A percentile compares a stretch with the other conserved stretches of the same genome.
Evolutionary conservation across 2,329 filamentous ascomycete species (phyloP).

Genomic region (Diplodia scrobiculata): DNA sequence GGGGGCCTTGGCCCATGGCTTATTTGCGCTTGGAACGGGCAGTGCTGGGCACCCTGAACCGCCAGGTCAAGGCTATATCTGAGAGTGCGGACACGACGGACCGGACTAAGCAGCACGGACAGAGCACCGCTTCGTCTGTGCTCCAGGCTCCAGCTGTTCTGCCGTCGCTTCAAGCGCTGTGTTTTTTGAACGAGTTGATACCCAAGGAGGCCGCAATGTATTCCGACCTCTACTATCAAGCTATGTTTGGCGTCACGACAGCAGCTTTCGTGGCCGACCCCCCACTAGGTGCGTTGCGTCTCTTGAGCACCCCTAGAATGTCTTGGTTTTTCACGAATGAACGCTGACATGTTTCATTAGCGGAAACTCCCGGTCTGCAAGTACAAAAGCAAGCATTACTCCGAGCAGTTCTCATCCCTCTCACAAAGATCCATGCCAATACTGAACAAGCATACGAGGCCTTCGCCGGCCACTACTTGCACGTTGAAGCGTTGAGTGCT

Average conservation of each 20-base stretch:
- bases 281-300: not conserved
- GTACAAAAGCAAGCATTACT: conserved; percentile 8
- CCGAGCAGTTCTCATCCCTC: conserved; percentile 34
- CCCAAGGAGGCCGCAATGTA: conserved; percentile 42
- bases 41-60: conserved; percentile 42
- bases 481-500: conserved; percentile 36
- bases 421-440: conserved; percentile 40
- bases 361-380: not conserved
- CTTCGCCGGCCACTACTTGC: conserved; percentile 19
- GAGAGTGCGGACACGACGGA: conserved; percentile 30
- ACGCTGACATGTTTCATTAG: not conserved
- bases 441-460: conserved; percentile 20
- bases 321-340: not conserved
- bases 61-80: conserved; percentile 31
- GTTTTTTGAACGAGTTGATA: conserved; percentile 40
- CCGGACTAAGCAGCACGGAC: not conserved
- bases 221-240: conserved; percentile 39
- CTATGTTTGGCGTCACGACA: conserved; percentile 12
- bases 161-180: conserved; percentile 32
- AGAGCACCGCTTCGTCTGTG: not conserved
- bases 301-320: no score
- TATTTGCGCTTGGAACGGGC: conserved; percentile 48
- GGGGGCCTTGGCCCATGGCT: conserved; percentile 46
- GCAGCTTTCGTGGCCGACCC: not conserved
- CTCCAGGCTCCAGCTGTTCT: conserved; percentile 14